Evolutionary conservation across 2,329 filamentous ascomycete species (phyloP), one percentile per base, ranked within the genome.

Genomic region (Ceratocystis ficicola): DNA sequence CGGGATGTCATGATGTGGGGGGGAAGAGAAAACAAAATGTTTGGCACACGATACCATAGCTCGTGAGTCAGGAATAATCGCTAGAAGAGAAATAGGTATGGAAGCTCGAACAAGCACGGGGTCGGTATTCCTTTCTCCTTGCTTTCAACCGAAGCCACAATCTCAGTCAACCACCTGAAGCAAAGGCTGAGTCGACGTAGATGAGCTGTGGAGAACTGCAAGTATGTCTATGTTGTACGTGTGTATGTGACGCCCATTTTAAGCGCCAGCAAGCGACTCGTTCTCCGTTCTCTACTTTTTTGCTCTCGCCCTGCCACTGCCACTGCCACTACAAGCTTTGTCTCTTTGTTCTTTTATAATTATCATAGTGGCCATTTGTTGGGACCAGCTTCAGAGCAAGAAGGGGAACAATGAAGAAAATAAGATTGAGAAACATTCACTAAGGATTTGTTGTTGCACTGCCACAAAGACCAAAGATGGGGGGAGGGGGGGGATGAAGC

Each of bases 201-300:
- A 52, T 52, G 48, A 52, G 48, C 20, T 52, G 48, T 52, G 20
- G 48, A 15, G 48, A 41, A 52, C 48, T 52, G 48, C 48, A 52
- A 25, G 48, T 59, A 36, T 32, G 20, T 59, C 28, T 59, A 59
- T 59, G 55, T 36, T 48, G 17, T 48, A 48, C 44, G 46, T 25
- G 22, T 59, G 30, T 59, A 59, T 36, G 30, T 59, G 55, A 17
- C n/a, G 55, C 25, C 25, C 46, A 7, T 59, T 17, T n/a, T 20
- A 59, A 32, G 48, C 48, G 20, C 20, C 20, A 52, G 48, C 48
- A 25, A 52, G 48, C 48, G 55, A 32, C 55, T 59, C 25, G 52
- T n/a, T 59, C 55, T 17, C 55, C 25, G 52, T n/a, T 59, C 55
- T 17, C 55, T 59, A n/a, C 3, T n/a, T 36, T 36, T 5, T 20